Conservation (phyloP, 768 basidiomycete species). For the Tulasnella sp. region DNA sequence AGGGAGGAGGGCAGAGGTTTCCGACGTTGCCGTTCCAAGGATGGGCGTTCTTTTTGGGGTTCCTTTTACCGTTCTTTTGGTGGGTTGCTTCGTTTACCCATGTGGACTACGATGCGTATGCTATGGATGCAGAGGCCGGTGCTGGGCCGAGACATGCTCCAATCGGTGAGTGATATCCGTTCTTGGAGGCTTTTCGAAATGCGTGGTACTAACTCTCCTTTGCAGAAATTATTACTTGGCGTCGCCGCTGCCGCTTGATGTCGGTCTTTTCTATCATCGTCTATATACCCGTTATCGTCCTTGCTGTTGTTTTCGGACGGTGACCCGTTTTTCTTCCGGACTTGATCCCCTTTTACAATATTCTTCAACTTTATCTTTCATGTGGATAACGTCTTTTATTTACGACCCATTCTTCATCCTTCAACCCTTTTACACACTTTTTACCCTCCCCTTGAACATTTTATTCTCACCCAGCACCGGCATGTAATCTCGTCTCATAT, state of each 20-base stretch:
- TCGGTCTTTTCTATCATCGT: slow-evolving; percentile 20
- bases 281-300: slow-evolving; percentile 22
- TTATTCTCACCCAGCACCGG: background rate
- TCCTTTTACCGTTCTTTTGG: slow-evolving; percentile 20
- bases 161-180: background rate
- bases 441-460: background rate
- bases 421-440: background rate
- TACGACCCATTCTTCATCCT: background rate
- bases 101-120: background rate
- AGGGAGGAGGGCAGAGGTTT: background rate
- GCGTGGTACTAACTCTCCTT: background rate
- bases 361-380: slow-evolving; percentile 6
- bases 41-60: slow-evolving; percentile 23
- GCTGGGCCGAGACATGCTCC: background rate
- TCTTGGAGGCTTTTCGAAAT: background rate
- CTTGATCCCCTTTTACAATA: background rate
- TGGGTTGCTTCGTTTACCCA: slow-evolving; percentile 18
- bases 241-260: slow-evolving; percentile 21
- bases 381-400: slow-evolving; percentile 5
- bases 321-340: background rate
- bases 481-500: background rate
- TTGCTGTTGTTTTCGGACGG: slow-evolving; percentile 19
- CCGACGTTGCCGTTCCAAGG: slow-evolving; percentile 16
- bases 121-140: background rate
- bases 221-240: slow-evolving; percentile 19